These are phyloP conservation scores for Pythium volutum DNA, from an alignment of 352 stramenopile species.

Conservation along the genomic window DNA sequence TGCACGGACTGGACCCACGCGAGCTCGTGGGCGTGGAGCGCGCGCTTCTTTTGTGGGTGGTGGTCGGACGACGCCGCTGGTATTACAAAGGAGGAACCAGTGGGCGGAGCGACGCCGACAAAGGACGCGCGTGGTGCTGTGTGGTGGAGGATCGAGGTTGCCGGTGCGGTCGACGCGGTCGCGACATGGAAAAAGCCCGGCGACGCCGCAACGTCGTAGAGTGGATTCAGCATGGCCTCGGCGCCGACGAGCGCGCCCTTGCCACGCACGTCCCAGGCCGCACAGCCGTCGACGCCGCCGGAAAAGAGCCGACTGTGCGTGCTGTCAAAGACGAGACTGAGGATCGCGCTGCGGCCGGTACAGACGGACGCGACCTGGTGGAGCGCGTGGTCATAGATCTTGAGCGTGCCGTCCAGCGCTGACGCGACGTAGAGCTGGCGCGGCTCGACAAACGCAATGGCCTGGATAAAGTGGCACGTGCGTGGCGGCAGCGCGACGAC, in stretches of 20 bases:
- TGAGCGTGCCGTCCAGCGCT: slow-evolving; percentile 58
- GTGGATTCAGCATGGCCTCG: slow-evolving; percentile 44
- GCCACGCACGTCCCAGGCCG: slow-evolving; percentile 54
- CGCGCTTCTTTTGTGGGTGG: slow-evolving; percentile 1
- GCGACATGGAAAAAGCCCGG: slow-evolving; percentile 41
- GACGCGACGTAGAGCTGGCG: slow-evolving; percentile 63
- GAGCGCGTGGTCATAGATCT: slow-evolving; percentile 53
- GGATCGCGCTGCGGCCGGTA: slow-evolving; percentile 43
- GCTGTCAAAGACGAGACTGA: slow-evolving; percentile 53
- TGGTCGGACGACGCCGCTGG: background rate
- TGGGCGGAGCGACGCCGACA: background rate
- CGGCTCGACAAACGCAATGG: slow-evolving; percentile 54
- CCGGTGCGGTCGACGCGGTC: background rate
- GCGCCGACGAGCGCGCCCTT: slow-evolving; percentile 31
- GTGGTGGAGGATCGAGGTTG: background rate
- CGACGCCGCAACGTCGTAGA: slow-evolving; percentile 55
- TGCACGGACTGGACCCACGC: slow-evolving; percentile 55
- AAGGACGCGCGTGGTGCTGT: background rate
- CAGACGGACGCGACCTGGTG: slow-evolving; percentile 58
- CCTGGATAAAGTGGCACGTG: slow-evolving; percentile 58
- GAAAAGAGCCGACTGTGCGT: slow-evolving; percentile 51
- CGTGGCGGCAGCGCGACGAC: slow-evolving; percentile 50
- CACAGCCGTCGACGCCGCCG: slow-evolving; percentile 60
- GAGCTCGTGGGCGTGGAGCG: slow-evolving; percentile 15
- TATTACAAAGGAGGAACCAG: background rate